These are phyloP conservation scores for Plasmodium adleri DNA, from an alignment of 169 alveolate genomes.

Conservation along the genomic window DNA sequence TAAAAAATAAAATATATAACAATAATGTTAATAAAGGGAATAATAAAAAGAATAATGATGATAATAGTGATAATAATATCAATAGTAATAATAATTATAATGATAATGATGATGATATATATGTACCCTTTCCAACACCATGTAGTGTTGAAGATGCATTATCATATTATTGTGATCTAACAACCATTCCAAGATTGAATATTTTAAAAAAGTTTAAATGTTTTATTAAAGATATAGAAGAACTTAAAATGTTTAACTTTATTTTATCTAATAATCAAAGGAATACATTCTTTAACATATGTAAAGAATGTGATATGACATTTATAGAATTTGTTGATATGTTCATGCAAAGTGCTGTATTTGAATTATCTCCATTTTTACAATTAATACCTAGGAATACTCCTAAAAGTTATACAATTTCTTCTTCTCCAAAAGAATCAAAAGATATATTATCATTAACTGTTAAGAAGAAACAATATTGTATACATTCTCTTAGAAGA, in stretches of 20 bases:
- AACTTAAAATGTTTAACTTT: slow-evolving; percentile 67
- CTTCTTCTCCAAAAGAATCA: slow-evolving; percentile 84
- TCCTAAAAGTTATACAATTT: slow-evolving; percentile 87
- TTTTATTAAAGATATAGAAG: slow-evolving; percentile 81
- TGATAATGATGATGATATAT: neutral
- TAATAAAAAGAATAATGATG: neutral
- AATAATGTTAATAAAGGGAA: neutral
- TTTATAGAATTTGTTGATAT: slow-evolving; percentile 83
- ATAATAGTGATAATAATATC: neutral
- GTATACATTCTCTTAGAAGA: slow-evolving; percentile 67
- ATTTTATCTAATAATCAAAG: slow-evolving; percentile 72
- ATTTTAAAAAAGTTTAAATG: slow-evolving; percentile 78
- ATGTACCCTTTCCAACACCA: slow-evolving; percentile 79
- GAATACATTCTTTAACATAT: slow-evolving; percentile 58
- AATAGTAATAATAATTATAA: neutral
- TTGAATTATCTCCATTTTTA: slow-evolving; percentile 85
- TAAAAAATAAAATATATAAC: neutral
- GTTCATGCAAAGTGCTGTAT: slow-evolving; percentile 80
- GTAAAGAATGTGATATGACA: slow-evolving; percentile 80
- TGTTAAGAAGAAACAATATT: slow-evolving; percentile 66
- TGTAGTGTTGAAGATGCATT: slow-evolving; percentile 83
- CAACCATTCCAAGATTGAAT: slow-evolving; percentile 83
- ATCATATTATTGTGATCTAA: slow-evolving; percentile 82
- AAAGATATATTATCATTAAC: slow-evolving; percentile 47
- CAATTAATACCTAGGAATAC: slow-evolving; percentile 84